phyloP scores from a whole-genome alignment of 441 rosid species.

The Capsella rubella region DNA sequence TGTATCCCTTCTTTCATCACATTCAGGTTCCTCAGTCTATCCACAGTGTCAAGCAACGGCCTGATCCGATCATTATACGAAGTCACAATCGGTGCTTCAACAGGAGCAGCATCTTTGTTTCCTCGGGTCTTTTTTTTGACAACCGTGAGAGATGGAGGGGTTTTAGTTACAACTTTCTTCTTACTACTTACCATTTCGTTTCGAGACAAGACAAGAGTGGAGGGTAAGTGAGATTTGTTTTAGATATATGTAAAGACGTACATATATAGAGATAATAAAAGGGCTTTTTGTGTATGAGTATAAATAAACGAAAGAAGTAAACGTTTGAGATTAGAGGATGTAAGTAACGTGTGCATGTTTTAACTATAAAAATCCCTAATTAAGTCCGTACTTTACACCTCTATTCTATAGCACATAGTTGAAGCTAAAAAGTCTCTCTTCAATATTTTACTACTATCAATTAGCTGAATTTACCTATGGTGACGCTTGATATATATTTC shows the following conservation, averaged over 20 bases:
- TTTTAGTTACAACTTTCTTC: no score
- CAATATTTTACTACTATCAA: neutral
- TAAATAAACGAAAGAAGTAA: neutral
- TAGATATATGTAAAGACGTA: neutral
- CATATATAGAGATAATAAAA: neutral
- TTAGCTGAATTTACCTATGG: neutral
- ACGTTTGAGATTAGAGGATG: constrained; percentile 17
- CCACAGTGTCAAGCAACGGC: constrained; percentile 38
- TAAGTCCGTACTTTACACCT: constrained; percentile 13
- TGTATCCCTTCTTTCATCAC: constrained; percentile 42
- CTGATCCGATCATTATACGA: constrained; percentile 38
- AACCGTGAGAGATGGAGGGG: neutral
- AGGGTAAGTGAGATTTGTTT: neutral
- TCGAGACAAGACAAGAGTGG: neutral
- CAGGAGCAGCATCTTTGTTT: neutral
- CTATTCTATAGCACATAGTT: constrained; percentile 16
- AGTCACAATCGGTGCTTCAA: constrained; percentile 30
- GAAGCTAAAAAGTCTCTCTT: constrained; percentile 11
- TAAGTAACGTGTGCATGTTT: constrained; percentile 32
- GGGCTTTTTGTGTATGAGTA: neutral
- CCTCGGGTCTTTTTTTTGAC: no score
- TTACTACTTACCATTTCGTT: no score
- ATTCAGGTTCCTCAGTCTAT: constrained; percentile 36
- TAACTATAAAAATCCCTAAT: constrained; percentile 3
- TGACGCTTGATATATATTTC: neutral